Evolutionary conservation across 345 rosid genomes (phyloP), one percentile per base, ranked within the genome.

Genomic region (Conringia planisiliqua): DNA sequence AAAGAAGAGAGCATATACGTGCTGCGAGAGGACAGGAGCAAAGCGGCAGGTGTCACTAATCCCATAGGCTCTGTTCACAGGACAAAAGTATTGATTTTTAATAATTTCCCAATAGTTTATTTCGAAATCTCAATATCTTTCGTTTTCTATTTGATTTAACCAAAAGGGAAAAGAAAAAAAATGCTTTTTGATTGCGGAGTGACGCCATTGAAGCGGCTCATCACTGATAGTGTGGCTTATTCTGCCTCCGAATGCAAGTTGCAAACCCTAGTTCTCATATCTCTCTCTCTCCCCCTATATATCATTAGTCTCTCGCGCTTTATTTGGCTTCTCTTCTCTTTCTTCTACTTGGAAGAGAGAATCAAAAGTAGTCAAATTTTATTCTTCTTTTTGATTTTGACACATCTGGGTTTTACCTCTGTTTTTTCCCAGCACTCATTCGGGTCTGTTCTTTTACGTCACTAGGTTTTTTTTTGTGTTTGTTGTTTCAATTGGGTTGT

Each of bases 41-140:
- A 59, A 58, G 72, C 56, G 77, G 81, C 84, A 84, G 86, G 85
- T 89, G 86, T 70, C 88, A 51, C 63, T 3, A 43, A 64, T 79
- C 65, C 62, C 70, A 35, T 35, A 59, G 64, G 44, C 64, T 59
- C 29, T 59, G 43, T 77, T 65, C 71, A 46, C 40, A 44, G 57
- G 11, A 30, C 6, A 10, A 17, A 32, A 56, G 16, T 27, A 68
- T 32, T 32, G 8, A 32, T 32, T 32, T 32, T 32, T 32, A 6
- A 29, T 67, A 6, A 6, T 6, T n/a, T n/a, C 35, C 65, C 55
- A 38, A 75, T 40, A 29, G 13, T 57, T 68, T 46, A 54, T 52
- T 59, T 58, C 46, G 27, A 30, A 36, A 33, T 18, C 59, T 71
- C n/a, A 29, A 62, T 10, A 42, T 18, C 50, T 68, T 42, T 71